phyloP scores from a whole-genome alignment of 768 basidiomycete genomes.

The Boletus bicolor region DNA sequence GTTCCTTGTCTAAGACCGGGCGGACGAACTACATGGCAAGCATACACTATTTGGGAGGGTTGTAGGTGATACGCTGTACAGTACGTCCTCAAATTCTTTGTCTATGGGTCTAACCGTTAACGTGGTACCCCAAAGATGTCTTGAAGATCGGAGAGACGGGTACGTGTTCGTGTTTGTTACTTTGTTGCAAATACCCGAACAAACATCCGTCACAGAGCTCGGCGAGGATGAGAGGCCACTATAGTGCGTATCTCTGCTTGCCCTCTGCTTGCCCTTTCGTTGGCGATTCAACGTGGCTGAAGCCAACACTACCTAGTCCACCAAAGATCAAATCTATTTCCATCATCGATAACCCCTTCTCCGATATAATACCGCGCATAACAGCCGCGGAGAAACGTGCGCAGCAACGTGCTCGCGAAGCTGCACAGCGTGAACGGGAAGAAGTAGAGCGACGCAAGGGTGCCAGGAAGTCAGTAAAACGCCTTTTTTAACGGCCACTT shows the following conservation, averaged over 20 bases:
- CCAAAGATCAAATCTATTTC: constrained; percentile 85
- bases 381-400: constrained; percentile 88
- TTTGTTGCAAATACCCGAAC: neutral
- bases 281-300: constrained; percentile 1
- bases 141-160: constrained; percentile 90
- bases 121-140: constrained; percentile 53
- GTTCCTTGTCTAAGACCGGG: constrained; percentile 54
- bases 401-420: constrained; percentile 78
- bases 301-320: constrained; percentile 49
- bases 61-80: constrained; percentile 86
- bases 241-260: constrained; percentile 52
- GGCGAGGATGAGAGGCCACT: constrained; percentile 72
- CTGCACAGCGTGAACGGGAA: constrained; percentile 74
- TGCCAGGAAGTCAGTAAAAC: constrained; percentile 75
- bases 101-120: neutral
- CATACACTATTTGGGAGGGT: constrained; percentile 93
- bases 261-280: neutral
- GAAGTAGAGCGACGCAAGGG: constrained; percentile 67
- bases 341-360: constrained; percentile 91
- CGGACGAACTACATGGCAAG: constrained; percentile 91
- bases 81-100: constrained; percentile 42
- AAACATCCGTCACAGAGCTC: constrained; percentile 47
- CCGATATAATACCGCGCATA: constrained; percentile 93
- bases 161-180: constrained; percentile 38
- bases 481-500: neutral